Percentiles rank a stretch among this genome's conserved stretches.
phyloP scores from a whole-genome alignment of 2,329 filamentous ascomycete species.

The Ophiostoma triangulosporum region DNA sequence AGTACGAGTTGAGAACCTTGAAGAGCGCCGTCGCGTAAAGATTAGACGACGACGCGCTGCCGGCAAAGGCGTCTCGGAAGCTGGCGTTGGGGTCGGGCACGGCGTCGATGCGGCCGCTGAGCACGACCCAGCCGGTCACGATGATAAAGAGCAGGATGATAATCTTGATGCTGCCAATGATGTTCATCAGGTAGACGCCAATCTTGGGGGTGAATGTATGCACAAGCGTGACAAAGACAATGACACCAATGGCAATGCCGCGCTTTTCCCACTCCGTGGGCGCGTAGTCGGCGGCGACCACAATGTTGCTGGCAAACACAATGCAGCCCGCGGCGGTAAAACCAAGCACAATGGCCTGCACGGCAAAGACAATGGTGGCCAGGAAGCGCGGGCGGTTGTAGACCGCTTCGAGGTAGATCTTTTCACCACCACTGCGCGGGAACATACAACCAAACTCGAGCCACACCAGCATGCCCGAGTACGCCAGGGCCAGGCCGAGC shows the following conservation, averaged over 20 bases:
- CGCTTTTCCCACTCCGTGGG: conserved; percentile 43
- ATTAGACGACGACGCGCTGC: conserved; percentile 27
- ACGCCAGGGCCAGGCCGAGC: conserved; percentile 33
- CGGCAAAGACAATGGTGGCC: conserved; percentile 43
- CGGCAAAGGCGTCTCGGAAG: conserved; percentile 40
- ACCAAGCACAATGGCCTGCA: conserved; percentile 17
- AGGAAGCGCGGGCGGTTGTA: conserved; percentile 45
- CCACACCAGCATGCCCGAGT: conserved; percentile 46
- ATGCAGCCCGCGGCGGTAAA: conserved; percentile 15
- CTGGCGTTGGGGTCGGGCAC: conserved; percentile 38
- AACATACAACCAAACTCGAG: conserved; percentile 51
- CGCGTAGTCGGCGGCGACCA: conserved; percentile 33
- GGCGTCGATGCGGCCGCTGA: conserved; percentile 33
- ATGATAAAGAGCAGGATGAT: conserved; percentile 46
- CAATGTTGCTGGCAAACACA: conserved; percentile 25
- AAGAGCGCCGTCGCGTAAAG: conserved; percentile 43
- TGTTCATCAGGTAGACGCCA: conserved; percentile 45
- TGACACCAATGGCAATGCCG: conserved; percentile 39
- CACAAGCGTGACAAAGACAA: conserved; percentile 39
- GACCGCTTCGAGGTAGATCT: conserved; percentile 53
- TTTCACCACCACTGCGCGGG: conserved; percentile 48
- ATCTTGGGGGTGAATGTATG: conserved; percentile 41
- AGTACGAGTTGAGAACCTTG: conserved; percentile 45
- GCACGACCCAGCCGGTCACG: conserved; percentile 43
- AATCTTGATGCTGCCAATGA: conserved; percentile 47